phyloP scores from a whole-genome alignment of 2,329 filamentous ascomycete species.

The Aspergillus fumigatiaffinis region DNA sequence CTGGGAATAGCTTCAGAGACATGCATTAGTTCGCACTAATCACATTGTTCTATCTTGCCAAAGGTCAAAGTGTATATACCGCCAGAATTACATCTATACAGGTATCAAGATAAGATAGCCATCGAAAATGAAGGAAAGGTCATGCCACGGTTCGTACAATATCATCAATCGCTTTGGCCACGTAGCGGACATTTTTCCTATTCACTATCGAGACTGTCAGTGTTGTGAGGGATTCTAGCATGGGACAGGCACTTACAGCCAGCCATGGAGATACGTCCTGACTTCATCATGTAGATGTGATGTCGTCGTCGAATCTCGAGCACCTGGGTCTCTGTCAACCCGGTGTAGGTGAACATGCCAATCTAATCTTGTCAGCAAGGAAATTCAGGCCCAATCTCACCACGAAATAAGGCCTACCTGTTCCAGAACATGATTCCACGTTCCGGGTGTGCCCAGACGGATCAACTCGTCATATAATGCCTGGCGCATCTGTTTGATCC shows the following conservation, averaged over 20 bases:
- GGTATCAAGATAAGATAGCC: background rate
- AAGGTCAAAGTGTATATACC: background rate
- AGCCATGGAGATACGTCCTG: conserved; percentile 17
- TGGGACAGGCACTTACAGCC: conserved; percentile 11
- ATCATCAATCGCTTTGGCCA: conserved; percentile 14
- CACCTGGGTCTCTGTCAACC: conserved; percentile 10
- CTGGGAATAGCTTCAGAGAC: too few relatives aligned
- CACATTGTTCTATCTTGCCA: background rate
- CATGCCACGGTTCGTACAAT: conserved; percentile 10
- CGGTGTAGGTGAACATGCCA: conserved; percentile 20
- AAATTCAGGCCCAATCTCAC: background rate
- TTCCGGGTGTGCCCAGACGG: conserved; percentile 11
- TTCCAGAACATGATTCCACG: conserved; percentile 16
- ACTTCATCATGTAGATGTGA: conserved; percentile 19
- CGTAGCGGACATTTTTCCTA: conserved; percentile 12
- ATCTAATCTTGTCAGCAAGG: conserved; percentile 5
- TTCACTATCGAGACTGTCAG: conserved; percentile 10
- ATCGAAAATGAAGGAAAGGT: background rate
- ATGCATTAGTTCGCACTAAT: background rate
- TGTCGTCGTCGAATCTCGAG: conserved; percentile 11
- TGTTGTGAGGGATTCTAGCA: background rate
- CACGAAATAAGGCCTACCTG: conserved; percentile 5
- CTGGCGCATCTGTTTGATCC: conserved; percentile 86
- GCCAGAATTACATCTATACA: background rate
- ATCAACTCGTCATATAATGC: conserved; percentile 60